A percentile compares a stretch with the other conserved stretches of the same genome.
These are phyloP conservation scores for Ustilago vetiveriae DNA, from an alignment of 1,284 basidiomycete genomes.

Conservation along the genomic window DNA sequence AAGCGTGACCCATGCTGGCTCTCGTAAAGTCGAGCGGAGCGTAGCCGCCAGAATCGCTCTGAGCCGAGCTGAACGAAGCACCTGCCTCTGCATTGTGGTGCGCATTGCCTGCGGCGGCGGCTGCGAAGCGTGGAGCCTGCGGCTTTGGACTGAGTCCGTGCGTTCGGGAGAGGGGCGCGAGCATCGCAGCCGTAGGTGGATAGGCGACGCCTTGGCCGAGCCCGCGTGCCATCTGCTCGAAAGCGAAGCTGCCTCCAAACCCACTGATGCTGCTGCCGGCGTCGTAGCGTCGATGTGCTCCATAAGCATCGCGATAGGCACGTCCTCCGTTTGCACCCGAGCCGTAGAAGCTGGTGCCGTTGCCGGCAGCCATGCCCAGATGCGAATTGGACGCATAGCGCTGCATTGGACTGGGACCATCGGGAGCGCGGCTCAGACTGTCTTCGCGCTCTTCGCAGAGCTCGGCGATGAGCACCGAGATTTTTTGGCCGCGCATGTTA, in stretches of 20 bases:
- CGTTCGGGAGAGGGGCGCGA: conserved; percentile 60
- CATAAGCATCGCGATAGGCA: conserved; percentile 41
- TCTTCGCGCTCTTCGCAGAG: conserved; percentile 66
- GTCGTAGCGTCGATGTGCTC: conserved; percentile 42
- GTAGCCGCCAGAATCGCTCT: conserved; percentile 50
- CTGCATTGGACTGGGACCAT: conserved; percentile 38
- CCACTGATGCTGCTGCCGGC: conserved; percentile 38
- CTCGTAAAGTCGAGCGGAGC: conserved; percentile 29
- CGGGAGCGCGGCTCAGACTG: conserved; percentile 61
- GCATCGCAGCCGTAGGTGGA: conserved; percentile 61
- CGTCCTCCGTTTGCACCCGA: conserved; percentile 18
- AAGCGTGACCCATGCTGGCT: conserved; percentile 44
- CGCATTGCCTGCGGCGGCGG: not conserved
- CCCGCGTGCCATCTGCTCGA: conserved; percentile 64
- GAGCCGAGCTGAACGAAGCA: conserved; percentile 38
- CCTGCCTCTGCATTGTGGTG: conserved; percentile 17
- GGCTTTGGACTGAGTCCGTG: conserved; percentile 56
- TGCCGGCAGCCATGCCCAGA: conserved; percentile 17
- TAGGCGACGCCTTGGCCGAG: conserved; percentile 55
- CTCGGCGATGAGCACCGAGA: conserved; percentile 58
- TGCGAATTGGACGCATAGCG: conserved; percentile 25
- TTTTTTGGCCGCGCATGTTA: conserved; percentile 48
- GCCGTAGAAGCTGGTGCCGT: conserved; percentile 23
- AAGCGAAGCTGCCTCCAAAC: conserved; percentile 60
- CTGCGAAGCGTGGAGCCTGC: conserved; percentile 32